Evolutionary conservation across 768 basidiomycete species (phyloP), one percentile per base, ranked within the genome.

Genomic region (Tylopilus plumbeoviolaceoides): DNA sequence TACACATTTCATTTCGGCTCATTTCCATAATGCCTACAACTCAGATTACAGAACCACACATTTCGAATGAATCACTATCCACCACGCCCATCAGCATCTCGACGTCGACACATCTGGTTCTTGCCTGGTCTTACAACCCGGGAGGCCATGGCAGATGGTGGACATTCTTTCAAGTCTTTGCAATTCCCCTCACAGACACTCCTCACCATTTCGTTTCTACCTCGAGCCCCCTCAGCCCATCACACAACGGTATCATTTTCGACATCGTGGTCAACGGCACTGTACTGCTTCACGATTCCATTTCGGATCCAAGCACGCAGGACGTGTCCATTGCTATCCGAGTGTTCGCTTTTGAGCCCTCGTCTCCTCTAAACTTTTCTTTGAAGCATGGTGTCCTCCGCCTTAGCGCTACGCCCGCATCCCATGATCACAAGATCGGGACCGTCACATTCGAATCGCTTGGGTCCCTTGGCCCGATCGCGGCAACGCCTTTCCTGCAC

Each of bases 71-170:
- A 8, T 30, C 23, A 23, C 23, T 30, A 8, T 7, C 30, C 30
- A 30, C 30, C 10, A 9, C 7, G 7, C 30, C 25, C 25, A n/a
- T 4, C 2, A 42, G 42, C 21, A 23, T 63, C 21, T 63, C 63
- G 8, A 63, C 63, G 6, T 60, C 58, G 18, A 62, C 63, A 2
- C 60, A 63, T 49, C 21, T 63, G 5, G 17, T 65, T 1, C 25
- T 65, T 5, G 47, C 58, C 9, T 17, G 33, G 31, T 55, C 57
- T 1, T 30, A 40, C 48, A 28, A 39, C 31, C 10, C 11, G 3
- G 30, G 7, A 21, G 11, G 20, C 3, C 10, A 30, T 30, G 2
- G 27, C 3, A 55, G 53, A 17, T 59, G 53, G 53, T 12, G 5
- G 14, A 55, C 60, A 4, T 27, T 35, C 25, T 20, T 63, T 18